Evolutionary conservation across 2,329 filamentous ascomycete species (phyloP).

Genomic region (Alternaria longipes): DNA sequence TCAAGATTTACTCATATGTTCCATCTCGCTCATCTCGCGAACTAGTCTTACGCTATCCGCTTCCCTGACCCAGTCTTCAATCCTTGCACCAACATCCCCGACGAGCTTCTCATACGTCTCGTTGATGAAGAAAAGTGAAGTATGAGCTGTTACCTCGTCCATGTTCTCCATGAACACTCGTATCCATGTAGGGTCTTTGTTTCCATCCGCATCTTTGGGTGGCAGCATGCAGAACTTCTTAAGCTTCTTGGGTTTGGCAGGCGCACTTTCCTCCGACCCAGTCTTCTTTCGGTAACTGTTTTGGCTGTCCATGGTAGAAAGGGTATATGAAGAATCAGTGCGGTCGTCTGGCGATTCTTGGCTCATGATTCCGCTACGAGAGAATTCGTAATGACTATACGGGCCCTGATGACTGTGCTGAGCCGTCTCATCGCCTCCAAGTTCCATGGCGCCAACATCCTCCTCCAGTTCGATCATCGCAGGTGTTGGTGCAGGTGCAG

Average conservation of each 20-base stretch:
- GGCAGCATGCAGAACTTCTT: conserved; percentile 83
- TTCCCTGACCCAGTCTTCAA: conserved; percentile 75
- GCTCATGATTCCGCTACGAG: conserved; percentile 40
- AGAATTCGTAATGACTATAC: conserved; percentile 44
- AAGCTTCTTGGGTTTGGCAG: conserved; percentile 61
- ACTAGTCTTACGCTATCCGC: conserved; percentile 55
- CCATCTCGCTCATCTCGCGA: conserved; percentile 28
- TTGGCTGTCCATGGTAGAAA: conserved; percentile 31
- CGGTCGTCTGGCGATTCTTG: conserved; percentile 38
- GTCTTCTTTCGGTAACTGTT: conserved; percentile 6
- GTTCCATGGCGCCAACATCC: conserved; percentile 34
- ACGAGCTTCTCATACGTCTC: conserved; percentile 79
- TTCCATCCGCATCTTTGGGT: conserved; percentile 64
- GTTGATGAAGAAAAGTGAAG: conserved; percentile 78
- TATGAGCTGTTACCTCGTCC: conserved; percentile 87
- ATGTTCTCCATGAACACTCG: conserved; percentile 82
- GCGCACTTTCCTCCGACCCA: neutral
- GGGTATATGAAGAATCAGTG: conserved; percentile 28
- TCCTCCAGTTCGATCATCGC: conserved; percentile 25
- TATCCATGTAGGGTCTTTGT: conserved; percentile 76
- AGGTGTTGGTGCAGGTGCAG: conserved; percentile 6
- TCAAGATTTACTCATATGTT: conserved; percentile 6
- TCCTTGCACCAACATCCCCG: conserved; percentile 73
- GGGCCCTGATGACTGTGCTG: conserved; percentile 19
- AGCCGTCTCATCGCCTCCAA: conserved; percentile 18